Evolutionary conservation across 2,329 filamentous ascomycete genomes (phyloP), one percentile per base, ranked within the genome.

Genomic region (Colletotrichum cereale): DNA sequence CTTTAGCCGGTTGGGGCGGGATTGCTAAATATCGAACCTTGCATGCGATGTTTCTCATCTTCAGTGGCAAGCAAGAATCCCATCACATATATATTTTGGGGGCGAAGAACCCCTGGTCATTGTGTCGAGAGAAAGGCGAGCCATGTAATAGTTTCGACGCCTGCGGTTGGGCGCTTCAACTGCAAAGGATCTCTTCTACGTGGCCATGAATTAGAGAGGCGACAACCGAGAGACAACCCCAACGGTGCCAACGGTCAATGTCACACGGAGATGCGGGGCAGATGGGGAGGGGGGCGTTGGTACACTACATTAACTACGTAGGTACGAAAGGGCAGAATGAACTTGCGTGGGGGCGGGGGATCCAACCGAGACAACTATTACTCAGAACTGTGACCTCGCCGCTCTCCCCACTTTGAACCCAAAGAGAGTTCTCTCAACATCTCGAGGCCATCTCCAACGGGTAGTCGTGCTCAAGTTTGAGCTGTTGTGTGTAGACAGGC

Each of bases 331-430:
- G 48, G 48, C 48, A 29, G 48, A 18, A 36, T 55, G 21, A 4
- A 16, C 11, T 36, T 36, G 31, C 61, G 61, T 72, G 61, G 70
- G 70, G 61, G 60, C 47, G 70, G 60, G 55, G 60, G 48, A 72
- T 48, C 16, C 21, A 24, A 14, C 58, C 21, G 42, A 42, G 31
- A 18, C 29, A 21, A 14, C 40, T 34, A 14, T 26, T 34, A 16
- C 38, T 56, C 26, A 24, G 16, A 58, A 31, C 18, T 31, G 8
- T 12, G 16, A n/a, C 29, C 29, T 53, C 50, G 29, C 47, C 38
- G 38, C 50, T 53, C 14, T 38, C 34, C 16, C 34, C 21, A 2
- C 21, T 21, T 21, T 38, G 53, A n/a, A n/a, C n/a, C n/a, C 11
- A 56, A 11, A n/a, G 34, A 38, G 24, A 24, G 34, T 29, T 31